Evolutionary conservation across 805 yeast genomes (phyloP).

Genomic region (Ogataea methanolica): DNA sequence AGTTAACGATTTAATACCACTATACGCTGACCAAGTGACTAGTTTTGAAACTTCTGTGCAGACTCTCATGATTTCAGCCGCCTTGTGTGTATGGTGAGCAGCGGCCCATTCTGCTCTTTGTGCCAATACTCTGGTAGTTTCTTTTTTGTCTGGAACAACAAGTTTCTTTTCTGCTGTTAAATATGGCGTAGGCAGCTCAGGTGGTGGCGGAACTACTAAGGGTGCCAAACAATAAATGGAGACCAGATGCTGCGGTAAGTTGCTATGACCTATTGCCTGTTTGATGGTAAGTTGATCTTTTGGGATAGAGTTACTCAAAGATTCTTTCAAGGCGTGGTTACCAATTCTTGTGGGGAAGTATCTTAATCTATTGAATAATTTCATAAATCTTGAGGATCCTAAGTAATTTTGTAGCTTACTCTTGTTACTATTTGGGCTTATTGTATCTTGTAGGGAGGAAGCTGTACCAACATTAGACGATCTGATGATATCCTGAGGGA

Average conservation of each 20-base stretch:
- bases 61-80: conserved; percentile 38
- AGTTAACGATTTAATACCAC: conserved; percentile 21
- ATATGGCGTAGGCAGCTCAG: conserved; percentile 40
- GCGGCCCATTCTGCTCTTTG: conserved; percentile 36
- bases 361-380: background rate
- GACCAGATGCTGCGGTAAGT: conserved; percentile 29
- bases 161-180: conserved; percentile 37
- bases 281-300: conserved; percentile 9
- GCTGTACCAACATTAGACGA: no score
- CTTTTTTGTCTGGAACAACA: conserved; percentile 34
- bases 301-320: conserved; percentile 22
- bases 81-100: conserved; percentile 34
- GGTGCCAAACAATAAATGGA: conserved; percentile 30
- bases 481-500: background rate
- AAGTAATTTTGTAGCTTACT: no score
- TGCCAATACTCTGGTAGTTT: conserved; percentile 28
- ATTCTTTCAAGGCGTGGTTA: conserved; percentile 9
- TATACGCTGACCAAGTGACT: conserved; percentile 26
- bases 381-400: background rate
- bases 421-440: no score
- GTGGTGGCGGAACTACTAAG: conserved; percentile 33
- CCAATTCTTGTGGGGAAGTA: conserved; percentile 15
- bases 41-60: conserved; percentile 33
- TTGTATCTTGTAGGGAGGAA: no score
- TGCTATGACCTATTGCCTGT: conserved; percentile 14